Evolutionary conservation across 106 monocot species (phyloP), one percentile per base, ranked within the genome.

Genomic region (Allium fistulosum): DNA sequence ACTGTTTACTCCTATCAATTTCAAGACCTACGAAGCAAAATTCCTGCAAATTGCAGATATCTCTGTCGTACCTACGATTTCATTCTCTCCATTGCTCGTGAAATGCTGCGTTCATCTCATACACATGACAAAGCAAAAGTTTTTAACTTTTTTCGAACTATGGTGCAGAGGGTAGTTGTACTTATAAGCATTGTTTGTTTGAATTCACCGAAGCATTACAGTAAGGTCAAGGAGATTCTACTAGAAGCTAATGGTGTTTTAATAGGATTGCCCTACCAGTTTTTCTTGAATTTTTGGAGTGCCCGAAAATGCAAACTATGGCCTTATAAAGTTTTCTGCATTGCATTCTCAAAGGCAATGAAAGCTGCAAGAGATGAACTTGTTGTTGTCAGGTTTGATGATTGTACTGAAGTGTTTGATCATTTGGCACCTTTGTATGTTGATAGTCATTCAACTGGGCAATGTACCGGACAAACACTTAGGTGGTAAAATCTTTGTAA

Each of bases 231-330:
- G 61, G 61, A 61, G 61, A 8, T 61, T 4, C 22, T 61, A 26
- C 17, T 11, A 8, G 61, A 61, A 26, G 61, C 61, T 61, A 27
- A 61, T 61, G 61, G 61, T 10, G 17, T 61, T 61, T 27, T 61
- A 18, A 10, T 11, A 16, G 61, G 61, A 11, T 10, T 61, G 17
- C 61, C 61, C 3, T 7, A 61, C 6, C 17, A 61, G 27, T 61
- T 61, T 26, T 27, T 61, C 26, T 11, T 61, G 61, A 26, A 61
- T 27, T 61, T 61, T 18, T 61, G 18, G 61, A 61, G 11, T 26
- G 61, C 26, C 6, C 17, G 61, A 26, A 26, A 26, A 26, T 16
- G n/a, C 8, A 17, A 26, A 26, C 26, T 10, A 4, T 61, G 17
- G 61, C 17, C 61, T 7, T 10, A 26, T 11, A 26, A 61, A 27